These are phyloP conservation scores for Aspergillus saccharolyticus DNA, from an alignment of 495 filamentous ascomycete genomes.

Conservation along the genomic window DNA sequence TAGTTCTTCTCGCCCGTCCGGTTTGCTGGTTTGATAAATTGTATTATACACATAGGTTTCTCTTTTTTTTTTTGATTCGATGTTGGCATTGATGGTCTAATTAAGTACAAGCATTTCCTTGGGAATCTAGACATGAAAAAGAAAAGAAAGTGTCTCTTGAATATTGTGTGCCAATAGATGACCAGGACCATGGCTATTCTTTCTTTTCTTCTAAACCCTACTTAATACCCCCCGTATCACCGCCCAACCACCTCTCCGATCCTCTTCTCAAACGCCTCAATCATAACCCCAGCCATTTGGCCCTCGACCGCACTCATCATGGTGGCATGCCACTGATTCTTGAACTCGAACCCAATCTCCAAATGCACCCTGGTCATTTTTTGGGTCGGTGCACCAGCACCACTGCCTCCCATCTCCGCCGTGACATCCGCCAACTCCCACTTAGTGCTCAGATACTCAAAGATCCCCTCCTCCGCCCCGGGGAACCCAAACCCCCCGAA, in stretches of 20 bases:
- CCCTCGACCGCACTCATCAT: constrained; percentile 75
- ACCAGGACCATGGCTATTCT: too few relatives aligned
- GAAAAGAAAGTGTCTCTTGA: too few relatives aligned
- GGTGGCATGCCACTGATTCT: constrained; percentile 75
- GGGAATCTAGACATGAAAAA: neutral
- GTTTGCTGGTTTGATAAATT: constrained; percentile 20
- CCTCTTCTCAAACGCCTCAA: constrained; percentile 86
- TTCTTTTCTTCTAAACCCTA: too few relatives aligned
- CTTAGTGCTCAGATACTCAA: constrained; percentile 68
- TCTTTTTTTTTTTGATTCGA: constrained; percentile 15
- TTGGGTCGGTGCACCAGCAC: too few relatives aligned
- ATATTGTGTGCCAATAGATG: too few relatives aligned
- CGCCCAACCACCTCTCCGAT: constrained; percentile 51
- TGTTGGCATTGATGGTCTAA: constrained; percentile 11
- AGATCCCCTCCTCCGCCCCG: constrained; percentile 51
- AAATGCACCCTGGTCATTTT: constrained; percentile 66
- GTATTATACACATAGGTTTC: constrained; percentile 25
- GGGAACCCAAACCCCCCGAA: constrained; percentile 31
- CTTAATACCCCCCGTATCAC: neutral
- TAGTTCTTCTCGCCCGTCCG: constrained; percentile 11
- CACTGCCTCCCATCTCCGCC: constrained; percentile 26
- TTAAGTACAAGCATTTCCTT: neutral
- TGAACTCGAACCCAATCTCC: constrained; percentile 72
- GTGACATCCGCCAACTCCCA: constrained; percentile 58
- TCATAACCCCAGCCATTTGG: constrained; percentile 80